phyloP scores from a whole-genome alignment of 805 yeast genomes.

The Kazachstania viticola region DNA sequence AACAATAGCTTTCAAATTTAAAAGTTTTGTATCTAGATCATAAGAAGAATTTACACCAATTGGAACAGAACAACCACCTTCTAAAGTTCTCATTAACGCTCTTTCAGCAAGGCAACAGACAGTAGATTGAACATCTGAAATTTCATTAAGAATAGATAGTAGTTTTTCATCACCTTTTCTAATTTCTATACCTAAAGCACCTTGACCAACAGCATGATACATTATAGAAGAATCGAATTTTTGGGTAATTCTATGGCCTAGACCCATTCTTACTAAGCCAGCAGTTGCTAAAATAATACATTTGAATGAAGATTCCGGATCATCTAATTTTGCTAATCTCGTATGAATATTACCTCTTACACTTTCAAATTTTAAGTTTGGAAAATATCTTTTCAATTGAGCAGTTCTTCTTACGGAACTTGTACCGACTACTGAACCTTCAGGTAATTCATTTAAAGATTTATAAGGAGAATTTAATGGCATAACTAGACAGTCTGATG shows the following conservation, averaged over 20 bases:
- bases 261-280: slow-evolving; percentile 65
- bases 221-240: slow-evolving; percentile 62
- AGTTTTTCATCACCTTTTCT: slow-evolving; percentile 54
- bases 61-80: slow-evolving; percentile 98
- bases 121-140: slow-evolving; percentile 57
- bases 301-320: slow-evolving; percentile 44
- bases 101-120: slow-evolving; percentile 82
- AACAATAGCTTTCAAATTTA: slow-evolving; percentile 59
- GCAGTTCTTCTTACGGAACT: slow-evolving; percentile 91
- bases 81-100: slow-evolving; percentile 71
- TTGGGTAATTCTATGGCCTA: slow-evolving; percentile 66
- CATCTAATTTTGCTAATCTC: slow-evolving; percentile 71
- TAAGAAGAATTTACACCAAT: slow-evolving; percentile 73
- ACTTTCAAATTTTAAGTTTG: slow-evolving; percentile 66
- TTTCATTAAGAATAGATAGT: slow-evolving; percentile 44
- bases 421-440: slow-evolving; percentile 83
- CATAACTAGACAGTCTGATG: slow-evolving; percentile 86
- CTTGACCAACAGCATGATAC: slow-evolving; percentile 98
- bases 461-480: slow-evolving; percentile 50
- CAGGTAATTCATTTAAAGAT: slow-evolving; percentile 63
- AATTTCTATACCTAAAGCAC: slow-evolving; percentile 90
- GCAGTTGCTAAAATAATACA: slow-evolving; percentile 90
- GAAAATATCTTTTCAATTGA: slow-evolving; percentile 69
- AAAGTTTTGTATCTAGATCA: slow-evolving; percentile 33
- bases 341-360: slow-evolving; percentile 82